Percentiles rank a stretch among this genome's conserved stretches.
These are phyloP conservation scores for Cyberlindnera meyerae DNA, from an alignment of 805 yeast genomes.

Conservation along the genomic window DNA sequence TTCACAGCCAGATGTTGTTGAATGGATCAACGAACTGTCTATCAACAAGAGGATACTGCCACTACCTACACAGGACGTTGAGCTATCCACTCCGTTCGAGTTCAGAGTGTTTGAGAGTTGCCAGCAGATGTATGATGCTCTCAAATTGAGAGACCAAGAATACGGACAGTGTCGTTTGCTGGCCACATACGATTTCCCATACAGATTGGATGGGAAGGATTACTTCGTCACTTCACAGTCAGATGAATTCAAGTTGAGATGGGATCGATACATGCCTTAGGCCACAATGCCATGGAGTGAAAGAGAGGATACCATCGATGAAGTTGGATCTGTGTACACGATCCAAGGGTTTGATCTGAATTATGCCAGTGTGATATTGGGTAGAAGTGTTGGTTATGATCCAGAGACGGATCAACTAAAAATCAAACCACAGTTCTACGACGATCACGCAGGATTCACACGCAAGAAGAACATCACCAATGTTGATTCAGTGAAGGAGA, in stretches of 20 bases:
- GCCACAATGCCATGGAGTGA: constrained; percentile 42
- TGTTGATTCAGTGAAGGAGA: constrained; percentile 33
- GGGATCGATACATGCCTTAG: constrained; percentile 43
- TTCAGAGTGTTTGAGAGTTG: constrained; percentile 38
- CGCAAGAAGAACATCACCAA: constrained; percentile 35
- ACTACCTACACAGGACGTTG: constrained; percentile 27
- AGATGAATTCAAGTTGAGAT: constrained; percentile 35
- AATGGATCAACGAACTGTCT: constrained; percentile 37
- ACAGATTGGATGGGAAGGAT: constrained; percentile 40
- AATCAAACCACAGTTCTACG: constrained; percentile 35
- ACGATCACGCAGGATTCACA: constrained; percentile 43
- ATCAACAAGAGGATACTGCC: constrained; percentile 31
- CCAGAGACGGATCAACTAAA: constrained; percentile 29
- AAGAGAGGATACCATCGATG: constrained; percentile 39
- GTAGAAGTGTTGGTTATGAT: constrained; percentile 39
- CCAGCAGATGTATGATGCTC: constrained; percentile 35
- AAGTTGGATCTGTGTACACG: constrained; percentile 45
- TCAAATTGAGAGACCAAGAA: constrained; percentile 27
- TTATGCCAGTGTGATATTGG: constrained; percentile 42
- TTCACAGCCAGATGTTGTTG: constrained; percentile 33
- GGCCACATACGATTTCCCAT: constrained; percentile 43
- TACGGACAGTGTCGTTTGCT: constrained; percentile 40
- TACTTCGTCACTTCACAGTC: constrained; percentile 41
- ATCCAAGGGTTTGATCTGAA: constrained; percentile 45
- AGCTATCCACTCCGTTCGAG: constrained; percentile 21